Base-by-base conservation (phyloP, 2,329 filamentous ascomycete species). In the Aureobasidium melanogenum region DNA sequence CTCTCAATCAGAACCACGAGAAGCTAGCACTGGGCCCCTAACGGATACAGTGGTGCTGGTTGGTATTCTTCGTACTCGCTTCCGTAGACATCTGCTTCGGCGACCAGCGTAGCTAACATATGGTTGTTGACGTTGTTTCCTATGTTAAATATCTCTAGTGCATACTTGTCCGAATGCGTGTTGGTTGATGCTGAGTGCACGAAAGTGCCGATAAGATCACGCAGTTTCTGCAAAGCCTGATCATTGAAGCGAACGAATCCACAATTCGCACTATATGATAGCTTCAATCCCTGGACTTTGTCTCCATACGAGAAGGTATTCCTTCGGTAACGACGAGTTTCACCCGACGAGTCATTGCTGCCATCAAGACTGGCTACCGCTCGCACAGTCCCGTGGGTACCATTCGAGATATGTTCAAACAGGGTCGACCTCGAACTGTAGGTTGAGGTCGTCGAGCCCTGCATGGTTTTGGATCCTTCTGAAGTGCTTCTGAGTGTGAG, bases 121-220 rank as follows among this genome's bases (percentile, higher is more conserved):
- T 56, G 38, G 8, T 56, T 44, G 24, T 9, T 56, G 38, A 19
- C 17, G 15, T 32, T n/a, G 34, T 44, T 43, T 2, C 12, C 10
- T 14, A 30, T 8, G 38, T 44, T 44, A 19, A 56, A 19, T 41
- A 56, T 43, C 38, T 56, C 52, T 22, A 56, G 17, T 9, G 52
- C 52, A 43, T 56, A 56, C 52, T 32, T 56, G 52, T 56, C 52
- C 52, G 52, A 56, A 10, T 43, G 52, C 5, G n/a, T 56, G 17
- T 8, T 56, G 24, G 38, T 56, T 32, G 34, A 56, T 43, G 52
- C 24, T 19, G 38, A 30, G 6, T 56, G 14, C 36, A 14, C 52
- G 15, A 56, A 43, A 19, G 4, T 56, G 52, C 9, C 4, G 15
- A 14, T 14, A 28, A 56, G 52, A 56, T 56, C 5, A 44, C 52